Evolutionary conservation across 2,329 filamentous ascomycete genomes (phyloP).

Genomic region (Epichloe hybrida): DNA sequence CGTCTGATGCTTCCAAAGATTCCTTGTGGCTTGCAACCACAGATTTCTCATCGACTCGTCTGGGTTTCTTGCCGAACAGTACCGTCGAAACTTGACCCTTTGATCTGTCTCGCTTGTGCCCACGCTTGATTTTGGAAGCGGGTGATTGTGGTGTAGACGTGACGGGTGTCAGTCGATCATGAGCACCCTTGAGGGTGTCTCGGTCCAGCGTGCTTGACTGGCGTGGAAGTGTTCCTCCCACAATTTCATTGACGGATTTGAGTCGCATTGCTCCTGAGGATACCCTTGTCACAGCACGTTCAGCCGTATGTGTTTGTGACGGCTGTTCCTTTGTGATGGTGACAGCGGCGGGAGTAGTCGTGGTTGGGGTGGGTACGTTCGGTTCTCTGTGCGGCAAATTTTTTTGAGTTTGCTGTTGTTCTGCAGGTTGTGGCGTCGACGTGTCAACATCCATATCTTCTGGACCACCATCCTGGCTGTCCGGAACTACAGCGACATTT

Average conservation of each 20-base stretch:
- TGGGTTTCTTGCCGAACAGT: conserved; percentile 58
- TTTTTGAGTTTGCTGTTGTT: conserved; percentile 6
- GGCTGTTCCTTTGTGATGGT: background rate
- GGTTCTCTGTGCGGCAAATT: background rate
- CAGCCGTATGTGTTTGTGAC: conserved; percentile 13
- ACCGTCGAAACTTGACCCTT: conserved; percentile 61
- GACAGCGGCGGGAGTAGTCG: conserved; percentile 7
- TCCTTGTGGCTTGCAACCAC: conserved; percentile 28
- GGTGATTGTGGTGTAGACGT: conserved; percentile 32
- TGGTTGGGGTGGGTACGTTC: conserved; percentile 2
- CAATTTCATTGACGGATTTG: conserved; percentile 61
- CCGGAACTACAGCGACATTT: conserved; percentile 16
- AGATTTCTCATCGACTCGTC: conserved; percentile 33
- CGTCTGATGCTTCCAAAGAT: conserved; percentile 35
- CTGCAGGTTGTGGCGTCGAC: conserved; percentile 12
- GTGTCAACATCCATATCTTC: conserved; percentile 24
- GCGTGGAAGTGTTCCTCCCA: conserved; percentile 41
- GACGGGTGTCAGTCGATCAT: conserved; percentile 25
- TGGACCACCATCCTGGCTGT: conserved; percentile 20
- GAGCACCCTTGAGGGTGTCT: conserved; percentile 14
- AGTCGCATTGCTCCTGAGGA: conserved; percentile 57
- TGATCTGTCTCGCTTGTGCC: conserved; percentile 39
- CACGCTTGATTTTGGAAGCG: conserved; percentile 16
- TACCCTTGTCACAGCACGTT: conserved; percentile 54
- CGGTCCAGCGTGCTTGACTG: conserved; percentile 22